Evolutionary conservation across 2,329 filamentous ascomycete genomes (phyloP).

Genomic region (Sclerotinia minor): DNA sequence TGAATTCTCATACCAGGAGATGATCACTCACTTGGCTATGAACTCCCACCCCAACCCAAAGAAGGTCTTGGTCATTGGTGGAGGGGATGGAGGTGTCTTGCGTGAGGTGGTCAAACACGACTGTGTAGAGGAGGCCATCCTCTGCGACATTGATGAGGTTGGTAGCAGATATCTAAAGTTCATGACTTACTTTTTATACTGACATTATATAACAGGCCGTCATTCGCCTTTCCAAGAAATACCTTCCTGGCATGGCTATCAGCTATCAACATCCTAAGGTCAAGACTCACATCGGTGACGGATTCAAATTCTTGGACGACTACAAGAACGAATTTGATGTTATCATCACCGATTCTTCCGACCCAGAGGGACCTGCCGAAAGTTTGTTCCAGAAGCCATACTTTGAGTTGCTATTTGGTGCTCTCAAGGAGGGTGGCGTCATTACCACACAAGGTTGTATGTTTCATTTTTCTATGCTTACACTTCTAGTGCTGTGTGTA

Average conservation of each 20-base stretch:
- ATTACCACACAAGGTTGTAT: conserved; percentile 99
- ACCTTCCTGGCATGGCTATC: conserved; percentile 89
- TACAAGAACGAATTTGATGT: conserved; percentile 98
- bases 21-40: conserved; percentile 99
- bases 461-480: conserved; percentile 46
- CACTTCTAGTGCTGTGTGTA: conserved; percentile 56
- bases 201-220: conserved; percentile 62
- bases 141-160: conserved; percentile 98
- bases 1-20: conserved; percentile 99
- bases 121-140: conserved; percentile 88
- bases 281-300: conserved; percentile 90
- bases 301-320: conserved; percentile 97
- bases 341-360: conserved; percentile 98
- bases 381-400: conserved; percentile 98
- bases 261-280: conserved; percentile 94
- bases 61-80: conserved; percentile 97
- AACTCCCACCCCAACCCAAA: conserved; percentile 98
- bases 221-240: conserved; percentile 97
- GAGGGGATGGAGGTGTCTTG: conserved; percentile 94
- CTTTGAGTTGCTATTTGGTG: conserved; percentile 89
- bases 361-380: conserved; percentile 96
- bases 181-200: conserved; percentile 25
- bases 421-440: conserved; percentile 91
- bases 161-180: conserved; percentile 22
- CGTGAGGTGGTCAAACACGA: conserved; percentile 99